Conservation (phyloP, 495 filamentous ascomycete genomes). For the Aspergillus wentii region DNA sequence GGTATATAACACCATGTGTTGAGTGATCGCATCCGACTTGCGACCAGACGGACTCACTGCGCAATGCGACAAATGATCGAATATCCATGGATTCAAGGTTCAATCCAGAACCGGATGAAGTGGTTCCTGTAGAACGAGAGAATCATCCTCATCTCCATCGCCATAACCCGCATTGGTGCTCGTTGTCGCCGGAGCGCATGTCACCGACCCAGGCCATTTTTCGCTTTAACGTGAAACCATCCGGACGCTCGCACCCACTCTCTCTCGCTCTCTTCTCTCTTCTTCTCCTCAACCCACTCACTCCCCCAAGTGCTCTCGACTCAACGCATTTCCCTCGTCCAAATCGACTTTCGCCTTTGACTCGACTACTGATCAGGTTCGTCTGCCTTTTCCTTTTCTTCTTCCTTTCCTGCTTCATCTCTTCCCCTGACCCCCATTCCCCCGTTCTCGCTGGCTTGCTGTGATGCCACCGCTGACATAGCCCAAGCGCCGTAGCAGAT, state of each 20-base stretch:
- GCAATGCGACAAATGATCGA: constrained; percentile 4
- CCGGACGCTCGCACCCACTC: constrained; percentile 26
- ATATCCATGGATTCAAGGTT: no score
- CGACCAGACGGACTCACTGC: constrained; percentile 1
- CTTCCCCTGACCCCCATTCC: constrained; percentile 20
- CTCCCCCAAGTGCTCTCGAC: constrained; percentile 8
- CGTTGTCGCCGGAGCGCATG: constrained; percentile 28
- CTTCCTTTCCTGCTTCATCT: constrained; percentile 10
- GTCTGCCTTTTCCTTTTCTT: constrained; percentile 16
- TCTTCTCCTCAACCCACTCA: constrained; percentile 13
- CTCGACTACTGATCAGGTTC: no score
- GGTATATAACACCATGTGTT: neutral
- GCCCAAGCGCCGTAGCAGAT: constrained; percentile 41
- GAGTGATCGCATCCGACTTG: constrained; percentile 2
- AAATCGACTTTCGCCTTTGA: no score
- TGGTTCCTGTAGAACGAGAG: neutral
- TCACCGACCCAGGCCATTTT: constrained; percentile 36
- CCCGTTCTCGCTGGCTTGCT: constrained; percentile 15
- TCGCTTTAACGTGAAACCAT: constrained; percentile 42
- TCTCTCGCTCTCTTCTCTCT: constrained; percentile 12
- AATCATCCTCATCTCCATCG: no score
- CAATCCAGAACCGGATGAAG: neutral
- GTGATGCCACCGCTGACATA: constrained; percentile 40
- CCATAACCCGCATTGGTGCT: no score
- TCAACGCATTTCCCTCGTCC: constrained; percentile 7